Conservation (phyloP, 179 eudicot species). For the Vitellaria paradoxa region DNA sequence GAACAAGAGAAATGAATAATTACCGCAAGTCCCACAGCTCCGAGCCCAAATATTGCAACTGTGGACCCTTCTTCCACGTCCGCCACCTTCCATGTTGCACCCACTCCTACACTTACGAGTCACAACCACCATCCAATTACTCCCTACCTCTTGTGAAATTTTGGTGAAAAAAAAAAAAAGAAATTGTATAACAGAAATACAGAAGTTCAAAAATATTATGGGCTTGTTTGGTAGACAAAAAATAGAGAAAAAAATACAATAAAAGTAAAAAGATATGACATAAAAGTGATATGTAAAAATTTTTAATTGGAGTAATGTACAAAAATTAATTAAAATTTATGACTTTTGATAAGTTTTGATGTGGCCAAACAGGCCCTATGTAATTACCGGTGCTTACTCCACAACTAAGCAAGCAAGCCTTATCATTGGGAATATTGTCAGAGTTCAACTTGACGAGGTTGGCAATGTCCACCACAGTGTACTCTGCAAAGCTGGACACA, state of each 20-base stretch:
- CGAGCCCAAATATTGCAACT: conserved; percentile 48
- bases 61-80: conserved; percentile 42
- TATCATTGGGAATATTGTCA: conserved; percentile 18
- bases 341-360: no score
- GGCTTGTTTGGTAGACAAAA: no score
- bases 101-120: conserved; percentile 25
- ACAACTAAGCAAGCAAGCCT: conserved; percentile 36
- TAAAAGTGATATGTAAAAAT: no score
- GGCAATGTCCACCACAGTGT: conserved; percentile 42
- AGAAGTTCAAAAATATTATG: no score
- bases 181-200: no score
- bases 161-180: no score
- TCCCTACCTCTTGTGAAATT: no score
- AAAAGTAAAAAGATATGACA: no score
- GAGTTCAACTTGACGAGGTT: conserved; percentile 28
- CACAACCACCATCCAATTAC: neutral
- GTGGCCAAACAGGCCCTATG: no score
- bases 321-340: no score
- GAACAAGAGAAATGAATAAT: neutral
- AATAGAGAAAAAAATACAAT: no score
- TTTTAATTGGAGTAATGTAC: no score
- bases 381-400: conserved; percentile 31
- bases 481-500: conserved; percentile 43
- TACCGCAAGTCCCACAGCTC: conserved; percentile 53
- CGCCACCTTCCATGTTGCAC: conserved; percentile 42